Base-by-base conservation (phyloP, 352 stramenopile species). In the Pythium vanterpoolii region DNA sequence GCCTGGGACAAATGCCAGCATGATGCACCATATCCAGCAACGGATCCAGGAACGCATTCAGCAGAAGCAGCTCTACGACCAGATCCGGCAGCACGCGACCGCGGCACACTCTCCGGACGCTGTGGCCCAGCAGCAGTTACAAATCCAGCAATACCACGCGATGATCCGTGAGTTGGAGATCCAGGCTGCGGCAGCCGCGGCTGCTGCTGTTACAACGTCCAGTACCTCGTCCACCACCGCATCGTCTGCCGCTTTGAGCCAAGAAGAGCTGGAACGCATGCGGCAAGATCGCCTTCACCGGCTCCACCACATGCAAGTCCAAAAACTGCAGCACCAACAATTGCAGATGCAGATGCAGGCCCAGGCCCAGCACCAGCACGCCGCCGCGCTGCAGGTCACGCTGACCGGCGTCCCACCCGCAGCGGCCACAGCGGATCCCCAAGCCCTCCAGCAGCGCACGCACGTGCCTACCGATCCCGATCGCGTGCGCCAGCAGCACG, bases 381-480 rank as follows among this genome's bases (percentile, higher is more conserved):
- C 62, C 14, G 46, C 62, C 28, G 44, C 62, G 7, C 19, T 70
- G 28, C 56, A 45, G 5, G 63, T 70, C 36, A 68, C 66, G 28
- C 55, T 82, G 27, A 66, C 72, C 26, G 71, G 71, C 0, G 60
- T 80, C 3, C 46, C 54, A 34, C 65, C 67, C 2, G 14, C 24
- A 0, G 30, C 47, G 13, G 10, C 42, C 18, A 40, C 48, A 1
- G 5, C 27, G 2, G 33, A 67, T n/a, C 60, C 59, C 21, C 70
- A 79, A 53, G 52, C 73, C 4, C 64, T 83, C 14, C 72, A 70
- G 64, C 48, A 83, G 14, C 73, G 72, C 1, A 68, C 62, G 43
- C 83, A 86, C 36, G 19, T 83, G 33, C 24, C 77, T 28, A 38
- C 71, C 8, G 80, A 88, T 18, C 73, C 85, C 49, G 78, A 86